Percentiles rank a stretch among this genome's conserved stretches.
Conservation (phyloP, 352 stramenopile genomes). For the Plasmopara halstedii region DNA sequence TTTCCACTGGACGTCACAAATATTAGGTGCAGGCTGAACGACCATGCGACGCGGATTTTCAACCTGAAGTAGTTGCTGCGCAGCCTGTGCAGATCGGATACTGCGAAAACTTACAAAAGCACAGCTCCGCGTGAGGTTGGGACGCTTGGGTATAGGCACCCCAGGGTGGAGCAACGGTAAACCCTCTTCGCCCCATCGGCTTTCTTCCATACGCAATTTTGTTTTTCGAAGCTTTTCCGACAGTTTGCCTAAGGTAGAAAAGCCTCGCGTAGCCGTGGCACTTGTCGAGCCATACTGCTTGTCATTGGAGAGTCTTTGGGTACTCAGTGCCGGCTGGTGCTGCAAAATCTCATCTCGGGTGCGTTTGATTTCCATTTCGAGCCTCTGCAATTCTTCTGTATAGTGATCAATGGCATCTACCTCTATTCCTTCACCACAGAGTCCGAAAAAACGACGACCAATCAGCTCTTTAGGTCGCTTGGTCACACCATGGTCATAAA, state of each 20-base stretch:
- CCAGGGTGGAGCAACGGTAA: constrained; percentile 22
- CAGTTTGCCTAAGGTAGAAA: constrained; percentile 19
- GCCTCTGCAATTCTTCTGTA: constrained; percentile 30
- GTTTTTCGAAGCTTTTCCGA: constrained; percentile 24
- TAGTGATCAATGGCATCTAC: constrained; percentile 66
- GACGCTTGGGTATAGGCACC: constrained; percentile 23
- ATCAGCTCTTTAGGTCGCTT: constrained; percentile 32
- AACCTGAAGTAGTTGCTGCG: constrained; percentile 67
- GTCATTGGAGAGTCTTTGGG: constrained; percentile 17
- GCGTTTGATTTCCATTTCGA: constrained; percentile 42
- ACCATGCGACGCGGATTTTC: constrained; percentile 56
- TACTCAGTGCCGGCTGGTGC: constrained; percentile 31
- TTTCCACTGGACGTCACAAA: constrained; percentile 66
- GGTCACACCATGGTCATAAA: constrained; percentile 16
- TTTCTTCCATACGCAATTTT: constrained; percentile 22
- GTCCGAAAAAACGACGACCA: constrained; percentile 31
- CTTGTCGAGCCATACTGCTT: constrained; percentile 17
- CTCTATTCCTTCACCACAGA: constrained; percentile 34
- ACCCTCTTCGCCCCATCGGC: constrained; percentile 20
- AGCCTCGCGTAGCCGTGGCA: constrained; percentile 2
- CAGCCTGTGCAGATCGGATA: constrained; percentile 55
- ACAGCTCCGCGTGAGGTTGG: constrained; percentile 56
- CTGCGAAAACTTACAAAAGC: constrained; percentile 67
- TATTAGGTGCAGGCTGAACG: constrained; percentile 50
- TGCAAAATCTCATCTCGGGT: constrained; percentile 44